Base-by-base conservation (phyloP, 1,139 yeast species). In the Sugiyamaella novakii region DNA sequence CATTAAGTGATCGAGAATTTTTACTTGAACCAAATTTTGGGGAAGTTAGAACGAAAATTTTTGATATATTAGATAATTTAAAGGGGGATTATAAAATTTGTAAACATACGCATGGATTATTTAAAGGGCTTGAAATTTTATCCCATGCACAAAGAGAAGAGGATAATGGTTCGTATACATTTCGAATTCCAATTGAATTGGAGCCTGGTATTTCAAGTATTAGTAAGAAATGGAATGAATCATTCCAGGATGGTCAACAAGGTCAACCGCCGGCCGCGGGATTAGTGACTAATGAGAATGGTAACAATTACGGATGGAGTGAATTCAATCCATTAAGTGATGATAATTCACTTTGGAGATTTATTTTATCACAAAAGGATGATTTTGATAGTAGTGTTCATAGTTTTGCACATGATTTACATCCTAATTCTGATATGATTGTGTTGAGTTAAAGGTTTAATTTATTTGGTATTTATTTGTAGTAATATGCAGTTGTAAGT, bases 41-140 rank as follows among this genome's bases (percentile, higher is more conserved):
- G 3, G 34, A 31, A n/a, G 36, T 38, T 2, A 28, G 39, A 38
- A 15, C 21, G 14, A 34, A 44, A 21, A 31, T 47, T 10, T 33
- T 21, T 12, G 7, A 34, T 24, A 27, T 30, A n/a, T 21, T 47
- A 15, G 43, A 47, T 14, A 37, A 34, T 22, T 19, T 47, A 21
- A 31, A 40, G 14, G 34, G 30, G 6, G 47, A 47, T 17, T 29
- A 22, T 15, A 39, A 38, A 12, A 40, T 43, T 12, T 47, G 51
- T 33, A 33, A 37, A 19, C 47, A 42, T 28, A 47, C 51, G 3
- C 42, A 38, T 17, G 38, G 39, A 4, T 31, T 47, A 21, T 38
- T 47, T 24, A 31, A 15, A 24, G 51, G 47, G 5, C 25, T 47
- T 31, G 47, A 47, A 25, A 28, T 47, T 25, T 40, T 47, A 3